Conservation (phyloP, 352 stramenopile species). For the Hyaloperonospora brassicae region DNA sequence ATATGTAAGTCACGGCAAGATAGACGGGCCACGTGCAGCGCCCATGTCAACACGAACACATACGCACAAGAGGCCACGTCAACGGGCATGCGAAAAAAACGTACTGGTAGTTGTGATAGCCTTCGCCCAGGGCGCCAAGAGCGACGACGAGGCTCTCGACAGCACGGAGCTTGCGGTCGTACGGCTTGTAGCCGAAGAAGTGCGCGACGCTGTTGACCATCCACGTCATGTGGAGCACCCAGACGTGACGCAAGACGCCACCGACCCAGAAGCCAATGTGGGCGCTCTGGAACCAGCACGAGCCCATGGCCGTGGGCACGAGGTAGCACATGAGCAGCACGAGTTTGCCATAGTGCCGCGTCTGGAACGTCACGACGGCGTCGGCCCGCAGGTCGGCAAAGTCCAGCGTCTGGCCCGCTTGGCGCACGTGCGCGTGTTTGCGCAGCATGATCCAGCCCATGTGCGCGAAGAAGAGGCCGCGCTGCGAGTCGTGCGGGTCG, state of each 20-base stretch:
- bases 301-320: conserved; percentile 88
- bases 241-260: conserved; percentile 91
- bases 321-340: conserved; percentile 96
- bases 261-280: conserved; percentile 95
- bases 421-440: conserved; percentile 89
- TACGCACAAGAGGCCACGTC: conserved; percentile 7
- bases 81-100: conserved; percentile 9
- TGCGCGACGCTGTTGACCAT: conserved; percentile 98
- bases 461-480: conserved; percentile 98
- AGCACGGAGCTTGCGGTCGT: conserved; percentile 92
- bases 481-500: conserved; percentile 93
- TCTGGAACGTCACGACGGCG: conserved; percentile 94
- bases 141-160: conserved; percentile 96
- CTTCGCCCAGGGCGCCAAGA: conserved; percentile 93
- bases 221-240: conserved; percentile 98
- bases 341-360: conserved; percentile 84
- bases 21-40: too few species aligned
- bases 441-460: conserved; percentile 99
- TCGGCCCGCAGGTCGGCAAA: conserved; percentile 93
- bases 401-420: conserved; percentile 89
- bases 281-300: conserved; percentile 80
- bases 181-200: conserved; percentile 98
- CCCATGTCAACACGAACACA: too few species aligned
- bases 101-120: conserved; percentile 98
- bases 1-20: too few species aligned